Evolutionary conservation across 768 basidiomycete species (phyloP).

Genomic region (Hygrocybe punicea): DNA sequence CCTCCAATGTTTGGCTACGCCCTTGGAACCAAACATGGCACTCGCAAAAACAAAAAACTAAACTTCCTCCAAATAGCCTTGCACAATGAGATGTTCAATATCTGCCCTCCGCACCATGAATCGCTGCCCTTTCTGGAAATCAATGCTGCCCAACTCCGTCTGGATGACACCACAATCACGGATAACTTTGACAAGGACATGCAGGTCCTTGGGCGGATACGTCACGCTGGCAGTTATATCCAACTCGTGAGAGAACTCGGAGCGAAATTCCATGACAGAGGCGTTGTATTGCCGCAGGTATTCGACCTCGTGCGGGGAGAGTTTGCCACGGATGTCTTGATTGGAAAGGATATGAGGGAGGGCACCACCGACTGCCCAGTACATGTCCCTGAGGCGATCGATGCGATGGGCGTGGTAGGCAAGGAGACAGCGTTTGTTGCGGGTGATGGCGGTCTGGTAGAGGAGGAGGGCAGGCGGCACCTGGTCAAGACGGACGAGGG

Average conservation of each 20-base stretch:
- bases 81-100: constrained; percentile 91
- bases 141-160: constrained; percentile 86
- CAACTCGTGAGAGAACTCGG: constrained; percentile 79
- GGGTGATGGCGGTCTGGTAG: constrained; percentile 82
- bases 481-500: constrained; percentile 31
- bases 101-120: constrained; percentile 86
- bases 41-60: no score
- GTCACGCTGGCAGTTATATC: constrained; percentile 84
- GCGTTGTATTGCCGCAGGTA: constrained; percentile 79
- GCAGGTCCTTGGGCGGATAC: constrained; percentile 83
- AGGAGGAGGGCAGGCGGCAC: constrained; percentile 69
- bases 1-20: constrained; percentile 20
- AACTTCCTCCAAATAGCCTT: constrained; percentile 89
- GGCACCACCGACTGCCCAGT: constrained; percentile 86
- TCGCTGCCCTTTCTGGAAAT: constrained; percentile 85
- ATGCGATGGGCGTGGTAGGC: constrained; percentile 89
- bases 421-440: constrained; percentile 94
- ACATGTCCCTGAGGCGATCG: constrained; percentile 79
- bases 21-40: constrained; percentile 8
- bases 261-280: constrained; percentile 78
- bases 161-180: constrained; percentile 89
- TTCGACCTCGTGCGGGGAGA: constrained; percentile 80
- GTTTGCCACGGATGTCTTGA: constrained; percentile 63
- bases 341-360: constrained; percentile 75
- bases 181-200: constrained; percentile 83